Percentiles rank a stretch among this genome's conserved stretches.
Evolutionary conservation across 169 alveolate species (phyloP).

Genomic region (Pseudocohnilembus persalinus): DNA sequence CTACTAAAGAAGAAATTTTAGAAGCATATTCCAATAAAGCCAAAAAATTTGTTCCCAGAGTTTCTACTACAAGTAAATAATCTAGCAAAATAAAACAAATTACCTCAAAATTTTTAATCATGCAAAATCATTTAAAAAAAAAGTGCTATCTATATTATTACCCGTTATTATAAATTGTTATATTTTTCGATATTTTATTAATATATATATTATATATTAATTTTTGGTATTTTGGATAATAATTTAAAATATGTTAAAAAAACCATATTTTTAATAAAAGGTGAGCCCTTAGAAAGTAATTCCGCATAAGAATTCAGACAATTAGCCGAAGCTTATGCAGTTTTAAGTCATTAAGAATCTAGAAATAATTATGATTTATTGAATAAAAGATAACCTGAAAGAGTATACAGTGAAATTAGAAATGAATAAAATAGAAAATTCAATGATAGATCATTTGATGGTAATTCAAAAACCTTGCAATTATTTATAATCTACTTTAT

Average conservation of each 20-base stretch:
- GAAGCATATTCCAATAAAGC: not conserved
- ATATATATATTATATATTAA: too few species aligned
- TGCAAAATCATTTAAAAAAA: too few species aligned
- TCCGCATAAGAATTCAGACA: conserved; percentile 26
- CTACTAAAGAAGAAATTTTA: not conserved
- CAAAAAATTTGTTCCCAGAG: not conserved
- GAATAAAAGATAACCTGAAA: conserved; percentile 27
- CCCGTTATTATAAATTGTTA: too few species aligned
- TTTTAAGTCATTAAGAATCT: conserved; percentile 47
- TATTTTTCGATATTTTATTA: too few species aligned
- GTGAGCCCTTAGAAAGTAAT: not conserved
- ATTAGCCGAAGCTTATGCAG: conserved; percentile 60
- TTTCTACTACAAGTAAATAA: not conserved
- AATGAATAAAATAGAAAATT: conserved; percentile 10
- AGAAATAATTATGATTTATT: conserved; percentile 47
- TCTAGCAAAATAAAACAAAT: not conserved
- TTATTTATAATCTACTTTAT: too few species aligned
- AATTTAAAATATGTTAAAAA: not conserved
- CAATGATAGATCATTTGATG: conserved; percentile 25
- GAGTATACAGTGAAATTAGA: conserved; percentile 13
- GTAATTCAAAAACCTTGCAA: not conserved
- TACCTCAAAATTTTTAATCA: too few species aligned
- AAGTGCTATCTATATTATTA: too few species aligned
- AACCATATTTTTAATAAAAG: not conserved
- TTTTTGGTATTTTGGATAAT: too few species aligned